These are phyloP conservation scores for Actinomucor elegans DNA, from an alignment of 371 early-diverging fungal genomes.

Conservation along the genomic window DNA sequence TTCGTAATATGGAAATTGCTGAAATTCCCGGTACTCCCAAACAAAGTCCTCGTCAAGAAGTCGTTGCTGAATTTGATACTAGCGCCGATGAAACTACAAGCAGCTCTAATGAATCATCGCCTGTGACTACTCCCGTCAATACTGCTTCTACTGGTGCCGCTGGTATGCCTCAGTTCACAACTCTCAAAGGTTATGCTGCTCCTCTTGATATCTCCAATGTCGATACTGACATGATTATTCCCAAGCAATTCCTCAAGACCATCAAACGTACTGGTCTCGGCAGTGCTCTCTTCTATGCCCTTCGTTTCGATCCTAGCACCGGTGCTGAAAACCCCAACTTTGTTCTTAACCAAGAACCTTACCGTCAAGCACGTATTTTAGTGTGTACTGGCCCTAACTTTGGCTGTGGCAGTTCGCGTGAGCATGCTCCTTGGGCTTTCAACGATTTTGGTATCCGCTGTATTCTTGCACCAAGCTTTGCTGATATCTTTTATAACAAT, in stretches of 20 bases:
- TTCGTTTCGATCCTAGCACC: constrained; percentile 55
- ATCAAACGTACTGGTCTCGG: constrained; percentile 73
- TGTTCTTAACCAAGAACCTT: constrained; percentile 62
- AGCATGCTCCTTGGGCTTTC: constrained; percentile 78
- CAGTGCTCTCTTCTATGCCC: constrained; percentile 56
- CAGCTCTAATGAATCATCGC: constrained; percentile 13
- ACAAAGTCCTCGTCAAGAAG: constrained; percentile 21
- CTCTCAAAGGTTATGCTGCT: constrained; percentile 57
- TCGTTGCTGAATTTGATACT: constrained; percentile 16
- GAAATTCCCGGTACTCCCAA: constrained; percentile 18
- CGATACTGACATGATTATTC: constrained; percentile 76
- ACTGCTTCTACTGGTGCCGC: constrained; percentile 15
- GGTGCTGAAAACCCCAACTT: constrained; percentile 53
- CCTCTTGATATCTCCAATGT: constrained; percentile 64
- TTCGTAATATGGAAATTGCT: constrained; percentile 31
- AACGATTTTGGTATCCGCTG: constrained; percentile 71
- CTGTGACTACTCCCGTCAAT: constrained; percentile 22
- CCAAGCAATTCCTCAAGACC: constrained; percentile 76
- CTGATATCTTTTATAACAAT: constrained; percentile 74
- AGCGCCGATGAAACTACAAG: constrained; percentile 12
- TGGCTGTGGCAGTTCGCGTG: constrained; percentile 73
- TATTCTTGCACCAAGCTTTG: constrained; percentile 68
- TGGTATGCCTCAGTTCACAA: constrained; percentile 64
- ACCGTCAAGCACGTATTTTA: constrained; percentile 53
- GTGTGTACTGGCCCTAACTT: constrained; percentile 68